These are phyloP conservation scores for Polychaeton citri DNA, from an alignment of 2,329 filamentous ascomycete species.

Conservation along the genomic window DNA sequence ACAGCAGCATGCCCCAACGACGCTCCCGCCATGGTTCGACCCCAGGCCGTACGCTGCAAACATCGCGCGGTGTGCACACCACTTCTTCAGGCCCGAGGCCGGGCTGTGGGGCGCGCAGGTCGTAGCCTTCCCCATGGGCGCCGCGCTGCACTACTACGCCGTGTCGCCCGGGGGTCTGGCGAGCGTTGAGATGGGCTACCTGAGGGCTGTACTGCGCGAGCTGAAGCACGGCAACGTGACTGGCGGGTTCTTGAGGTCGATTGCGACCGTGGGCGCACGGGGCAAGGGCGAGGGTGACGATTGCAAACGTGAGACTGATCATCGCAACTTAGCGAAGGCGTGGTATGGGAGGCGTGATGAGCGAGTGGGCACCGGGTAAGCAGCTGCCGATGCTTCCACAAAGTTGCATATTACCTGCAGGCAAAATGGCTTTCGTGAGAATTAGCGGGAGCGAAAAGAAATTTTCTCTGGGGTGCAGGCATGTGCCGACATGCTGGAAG, in stretches of 20 bases:
- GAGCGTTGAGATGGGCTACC: neutral
- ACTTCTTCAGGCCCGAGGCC: neutral
- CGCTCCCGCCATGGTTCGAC: neutral
- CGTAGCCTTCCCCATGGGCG: neutral
- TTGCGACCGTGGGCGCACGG: no score
- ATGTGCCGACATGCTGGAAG: no score
- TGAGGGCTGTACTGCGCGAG: neutral
- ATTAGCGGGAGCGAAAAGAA: no score
- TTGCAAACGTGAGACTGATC: no score
- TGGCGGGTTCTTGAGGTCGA: neutral
- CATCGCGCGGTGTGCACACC: neutral
- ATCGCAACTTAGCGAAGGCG: no score
- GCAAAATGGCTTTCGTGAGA: no score
- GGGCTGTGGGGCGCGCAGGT: neutral
- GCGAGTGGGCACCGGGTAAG: no score
- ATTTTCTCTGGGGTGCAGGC: no score
- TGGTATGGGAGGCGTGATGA: no score
- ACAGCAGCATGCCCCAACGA: neutral
- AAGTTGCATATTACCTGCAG: no score
- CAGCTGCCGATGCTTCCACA: no score
- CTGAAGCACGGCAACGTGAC: neutral
- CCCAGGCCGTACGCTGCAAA: neutral
- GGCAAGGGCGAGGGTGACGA: no score
- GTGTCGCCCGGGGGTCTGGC: neutral
- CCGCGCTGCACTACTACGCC: neutral